Percentiles rank a stretch among this genome's conserved stretches.
phyloP scores from a whole-genome alignment of 23 red algal species.

The Gracilaria gracilis region DNA sequence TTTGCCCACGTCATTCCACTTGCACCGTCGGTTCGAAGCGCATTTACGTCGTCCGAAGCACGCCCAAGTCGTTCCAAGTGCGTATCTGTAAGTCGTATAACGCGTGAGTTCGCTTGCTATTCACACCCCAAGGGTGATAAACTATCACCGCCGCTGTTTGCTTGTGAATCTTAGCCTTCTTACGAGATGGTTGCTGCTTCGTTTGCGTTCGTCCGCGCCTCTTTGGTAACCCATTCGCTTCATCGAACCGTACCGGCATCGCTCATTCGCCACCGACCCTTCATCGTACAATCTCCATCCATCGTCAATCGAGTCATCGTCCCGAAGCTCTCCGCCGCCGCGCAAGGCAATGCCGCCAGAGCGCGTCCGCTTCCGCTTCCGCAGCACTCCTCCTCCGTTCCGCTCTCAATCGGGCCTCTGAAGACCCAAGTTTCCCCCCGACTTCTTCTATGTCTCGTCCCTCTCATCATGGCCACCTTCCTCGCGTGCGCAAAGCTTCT shows the following conservation, averaged over 20 bases:
- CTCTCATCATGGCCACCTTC: conserved; percentile 45
- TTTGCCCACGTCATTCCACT: neutral
- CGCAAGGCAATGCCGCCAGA: neutral
- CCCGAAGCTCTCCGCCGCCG: conserved; percentile 16
- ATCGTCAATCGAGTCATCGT: neutral
- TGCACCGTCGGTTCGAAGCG: neutral
- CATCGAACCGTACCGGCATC: neutral
- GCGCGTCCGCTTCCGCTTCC: neutral
- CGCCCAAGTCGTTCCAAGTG: too few relatives aligned
- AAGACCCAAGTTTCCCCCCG: neutral
- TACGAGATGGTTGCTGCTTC: neutral
- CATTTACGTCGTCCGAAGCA: too few relatives aligned
- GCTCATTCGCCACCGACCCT: conserved; percentile 6
- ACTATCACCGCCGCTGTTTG: neutral
- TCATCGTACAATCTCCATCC: neutral
- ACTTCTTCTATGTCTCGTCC: conserved; percentile 56
- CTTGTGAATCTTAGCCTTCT: neutral
- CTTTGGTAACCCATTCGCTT: conserved; percentile 16
- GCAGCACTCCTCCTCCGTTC: conserved; percentile 1
- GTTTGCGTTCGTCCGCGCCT: conserved; percentile 15
- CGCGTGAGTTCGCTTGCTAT: too few relatives aligned
- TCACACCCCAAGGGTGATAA: too few relatives aligned
- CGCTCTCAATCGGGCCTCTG: conserved; percentile 5
- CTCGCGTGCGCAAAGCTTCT: conserved; percentile 50
- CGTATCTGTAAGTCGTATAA: too few relatives aligned